These are phyloP conservation scores for Heliosperma pusillum DNA, from an alignment of 148 eudicot genomes.

Conservation along the genomic window DNA sequence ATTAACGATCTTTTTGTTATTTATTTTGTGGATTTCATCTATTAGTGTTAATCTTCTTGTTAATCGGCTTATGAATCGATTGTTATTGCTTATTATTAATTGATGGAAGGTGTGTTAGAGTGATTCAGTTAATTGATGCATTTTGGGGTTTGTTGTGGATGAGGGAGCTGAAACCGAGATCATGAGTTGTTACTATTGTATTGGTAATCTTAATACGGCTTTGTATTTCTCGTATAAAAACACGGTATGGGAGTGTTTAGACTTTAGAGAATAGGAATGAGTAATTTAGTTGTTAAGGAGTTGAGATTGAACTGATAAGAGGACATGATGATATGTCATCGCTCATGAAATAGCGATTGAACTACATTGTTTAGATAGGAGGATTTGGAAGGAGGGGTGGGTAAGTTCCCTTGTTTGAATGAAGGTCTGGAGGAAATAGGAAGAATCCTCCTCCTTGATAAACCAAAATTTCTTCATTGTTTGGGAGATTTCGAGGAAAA, in stretches of 20 bases:
- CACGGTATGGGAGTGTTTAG: too few species aligned
- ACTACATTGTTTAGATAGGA: not conserved
- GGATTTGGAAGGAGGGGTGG: not conserved
- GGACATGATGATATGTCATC: not conserved
- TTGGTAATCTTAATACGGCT: too few species aligned
- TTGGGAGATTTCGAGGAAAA: not conserved
- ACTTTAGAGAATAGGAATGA: too few species aligned
- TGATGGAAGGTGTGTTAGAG: not conserved
- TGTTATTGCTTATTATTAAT: not conserved
- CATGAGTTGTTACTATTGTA: not conserved
- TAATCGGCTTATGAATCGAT: not conserved
- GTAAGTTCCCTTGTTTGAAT: not conserved
- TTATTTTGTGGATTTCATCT: not conserved
- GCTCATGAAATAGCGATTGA: not conserved
- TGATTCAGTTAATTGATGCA: not conserved
- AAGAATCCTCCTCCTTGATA: not conserved
- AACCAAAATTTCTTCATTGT: not conserved
- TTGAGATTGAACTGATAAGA: not conserved
- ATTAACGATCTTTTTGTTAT: not conserved
- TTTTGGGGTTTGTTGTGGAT: not conserved
- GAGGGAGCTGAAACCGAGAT: not conserved
- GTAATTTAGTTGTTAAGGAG: not conserved
- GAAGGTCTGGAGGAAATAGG: not conserved
- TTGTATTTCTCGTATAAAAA: too few species aligned
- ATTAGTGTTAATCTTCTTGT: not conserved